Evolutionary conservation across 306 rosid species (phyloP).

Genomic region (Rubus idaeus): DNA sequence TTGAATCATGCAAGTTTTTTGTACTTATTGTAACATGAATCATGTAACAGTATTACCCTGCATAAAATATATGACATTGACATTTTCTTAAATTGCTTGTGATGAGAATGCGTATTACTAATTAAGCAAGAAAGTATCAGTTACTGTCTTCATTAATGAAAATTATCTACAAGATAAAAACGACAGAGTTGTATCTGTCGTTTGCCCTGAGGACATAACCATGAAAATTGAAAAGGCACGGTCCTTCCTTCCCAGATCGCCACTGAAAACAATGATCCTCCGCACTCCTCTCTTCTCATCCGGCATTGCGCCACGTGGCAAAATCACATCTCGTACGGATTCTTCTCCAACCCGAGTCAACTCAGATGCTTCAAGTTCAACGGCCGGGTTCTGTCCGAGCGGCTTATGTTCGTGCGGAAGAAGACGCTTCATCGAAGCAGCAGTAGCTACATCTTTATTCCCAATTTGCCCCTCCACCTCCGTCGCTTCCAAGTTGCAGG

Average conservation of each 20-base stretch:
- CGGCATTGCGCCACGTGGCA: conserved; percentile 12
- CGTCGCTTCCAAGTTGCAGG: conserved; percentile 35
- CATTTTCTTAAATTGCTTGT: conserved; percentile 7
- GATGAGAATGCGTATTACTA: not conserved
- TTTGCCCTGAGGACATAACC: not conserved
- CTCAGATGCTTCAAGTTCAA: conserved; percentile 27
- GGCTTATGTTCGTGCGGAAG: conserved; percentile 63
- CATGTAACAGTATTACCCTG: conserved; percentile 13
- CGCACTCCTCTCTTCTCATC: conserved; percentile 6
- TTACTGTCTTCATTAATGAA: too few species aligned
- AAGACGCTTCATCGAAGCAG: conserved; percentile 58
- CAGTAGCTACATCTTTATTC: conserved; percentile 43
- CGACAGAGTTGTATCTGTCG: not conserved
- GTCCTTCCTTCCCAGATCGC: not conserved
- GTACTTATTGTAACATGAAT: conserved; percentile 36
- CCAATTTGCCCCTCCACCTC: conserved; percentile 44
- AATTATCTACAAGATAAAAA: not conserved
- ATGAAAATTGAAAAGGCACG: not conserved
- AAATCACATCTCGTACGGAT: not conserved
- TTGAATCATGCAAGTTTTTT: conserved; percentile 24
- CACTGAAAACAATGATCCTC: not conserved
- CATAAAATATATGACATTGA: conserved; percentile 17
- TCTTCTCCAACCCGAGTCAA: conserved; percentile 19
- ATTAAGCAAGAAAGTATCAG: not conserved
- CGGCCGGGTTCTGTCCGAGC: conserved; percentile 16